Conservation (phyloP, 345 rosid species). For the Draba incana region DNA sequence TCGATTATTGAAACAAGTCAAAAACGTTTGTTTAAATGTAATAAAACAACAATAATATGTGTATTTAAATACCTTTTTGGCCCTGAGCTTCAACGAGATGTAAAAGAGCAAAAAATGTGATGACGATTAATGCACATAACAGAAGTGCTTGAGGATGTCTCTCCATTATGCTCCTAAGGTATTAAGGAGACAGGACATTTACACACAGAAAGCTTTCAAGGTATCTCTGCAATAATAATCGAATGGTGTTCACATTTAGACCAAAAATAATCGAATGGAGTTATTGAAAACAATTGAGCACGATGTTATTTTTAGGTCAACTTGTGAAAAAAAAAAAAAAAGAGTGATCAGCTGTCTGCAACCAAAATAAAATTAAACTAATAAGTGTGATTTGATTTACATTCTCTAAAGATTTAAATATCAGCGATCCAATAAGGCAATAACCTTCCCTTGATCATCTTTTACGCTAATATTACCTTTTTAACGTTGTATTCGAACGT, state of each 20-base stretch:
- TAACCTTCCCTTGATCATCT: background rate
- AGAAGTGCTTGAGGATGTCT: constrained; percentile 18
- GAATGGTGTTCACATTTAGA: too few species aligned
- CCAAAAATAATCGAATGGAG: background rate
- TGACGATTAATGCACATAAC: constrained; percentile 30
- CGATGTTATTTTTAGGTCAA: constrained; percentile 19
- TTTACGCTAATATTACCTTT: background rate
- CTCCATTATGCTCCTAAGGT: constrained; percentile 36
- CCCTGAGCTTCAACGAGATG: constrained; percentile 33
- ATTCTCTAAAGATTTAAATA: constrained; percentile 8
- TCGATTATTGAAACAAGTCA: background rate
- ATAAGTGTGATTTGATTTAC: constrained; percentile 10
- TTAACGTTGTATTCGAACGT: background rate
- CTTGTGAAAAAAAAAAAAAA: background rate
- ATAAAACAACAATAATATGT: background rate
- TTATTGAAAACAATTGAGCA: constrained; percentile 14
- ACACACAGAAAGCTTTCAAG: constrained; percentile 4
- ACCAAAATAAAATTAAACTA: background rate
- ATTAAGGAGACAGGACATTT: constrained; percentile 14
- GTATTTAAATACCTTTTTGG: constrained; percentile 24
- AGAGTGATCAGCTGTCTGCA: constrained; percentile 11
- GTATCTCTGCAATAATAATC: background rate
- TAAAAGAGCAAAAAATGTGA: background rate
- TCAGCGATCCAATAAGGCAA: background rate
- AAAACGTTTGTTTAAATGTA: background rate